Percentiles rank a stretch among this genome's conserved stretches.
Conservation (phyloP, 176 grass and related monocot genomes). For the Microstegium vimineum region DNA sequence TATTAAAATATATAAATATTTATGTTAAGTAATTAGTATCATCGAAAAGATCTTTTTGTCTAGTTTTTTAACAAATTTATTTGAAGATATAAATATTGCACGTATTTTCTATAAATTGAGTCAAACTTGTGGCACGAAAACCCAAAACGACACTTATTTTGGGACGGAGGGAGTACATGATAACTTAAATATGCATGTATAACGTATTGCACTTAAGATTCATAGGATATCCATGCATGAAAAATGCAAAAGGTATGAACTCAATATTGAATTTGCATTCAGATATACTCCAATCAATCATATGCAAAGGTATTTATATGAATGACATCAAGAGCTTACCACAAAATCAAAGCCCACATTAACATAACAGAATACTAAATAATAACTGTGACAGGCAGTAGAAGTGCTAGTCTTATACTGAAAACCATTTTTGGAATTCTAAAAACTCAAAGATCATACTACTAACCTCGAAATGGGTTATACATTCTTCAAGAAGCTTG, state of each 20-base stretch:
- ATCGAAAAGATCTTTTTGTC: too few relatives aligned
- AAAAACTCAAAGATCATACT: constrained; percentile 8
- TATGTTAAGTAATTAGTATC: too few relatives aligned
- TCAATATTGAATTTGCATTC: not conserved
- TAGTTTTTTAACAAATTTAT: too few relatives aligned
- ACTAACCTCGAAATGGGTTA: constrained; percentile 93
- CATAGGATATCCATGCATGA: constrained; percentile 1
- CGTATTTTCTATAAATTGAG: too few relatives aligned
- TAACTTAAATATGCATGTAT: not conserved
- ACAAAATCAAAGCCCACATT: not conserved
- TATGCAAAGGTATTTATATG: not conserved
- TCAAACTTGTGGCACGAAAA: too few relatives aligned
- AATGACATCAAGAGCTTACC: not conserved
- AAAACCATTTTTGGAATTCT: constrained; percentile 1
- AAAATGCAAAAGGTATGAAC: not conserved
- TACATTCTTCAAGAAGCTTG: constrained; percentile 99
- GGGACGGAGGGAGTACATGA: too few relatives aligned
- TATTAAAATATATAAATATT: too few relatives aligned
- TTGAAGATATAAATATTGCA: too few relatives aligned
- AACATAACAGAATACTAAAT: not conserved
- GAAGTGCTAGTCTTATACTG: constrained; percentile 3
- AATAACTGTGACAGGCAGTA: not conserved
- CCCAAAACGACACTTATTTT: too few relatives aligned
- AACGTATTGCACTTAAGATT: not conserved
- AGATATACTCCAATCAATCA: constrained; percentile 1